Evolutionary conservation across 2,329 filamentous ascomycete species (phyloP).

Genomic region (Pestalotiopsis sp.): DNA sequence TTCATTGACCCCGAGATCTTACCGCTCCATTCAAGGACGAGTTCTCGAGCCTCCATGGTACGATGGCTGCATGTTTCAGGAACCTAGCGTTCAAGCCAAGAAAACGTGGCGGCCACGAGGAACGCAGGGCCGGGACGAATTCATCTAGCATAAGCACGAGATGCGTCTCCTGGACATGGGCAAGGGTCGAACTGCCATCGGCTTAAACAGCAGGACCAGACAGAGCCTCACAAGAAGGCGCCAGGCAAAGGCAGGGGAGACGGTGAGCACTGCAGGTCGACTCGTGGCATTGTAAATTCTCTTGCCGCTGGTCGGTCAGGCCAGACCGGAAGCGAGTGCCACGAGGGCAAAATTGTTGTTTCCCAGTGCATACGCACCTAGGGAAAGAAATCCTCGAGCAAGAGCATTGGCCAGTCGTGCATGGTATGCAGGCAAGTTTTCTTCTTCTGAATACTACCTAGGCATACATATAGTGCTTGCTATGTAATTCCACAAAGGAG

Average conservation of each 20-base stretch:
- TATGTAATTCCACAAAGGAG: not conserved
- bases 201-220: not conserved
- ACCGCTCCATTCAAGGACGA: not conserved
- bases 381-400: not conserved
- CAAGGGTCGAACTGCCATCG: not conserved
- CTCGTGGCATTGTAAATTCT: not conserved
- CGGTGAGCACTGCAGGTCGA: not conserved
- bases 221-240: not conserved
- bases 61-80: conserved; percentile 7
- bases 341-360: not conserved
- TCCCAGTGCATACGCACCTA: not conserved
- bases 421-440: not conserved
- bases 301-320: not conserved
- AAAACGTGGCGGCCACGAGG: conserved; percentile 9
- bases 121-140: not conserved
- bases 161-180: not conserved
- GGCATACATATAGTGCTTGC: not conserved
- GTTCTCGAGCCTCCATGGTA: not conserved
- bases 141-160: not conserved
- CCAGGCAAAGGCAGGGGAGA: not conserved
- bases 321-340: not conserved
- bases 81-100: conserved; percentile 1
- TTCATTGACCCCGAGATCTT: not conserved
- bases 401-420: not conserved
- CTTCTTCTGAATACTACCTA: not conserved